These are phyloP conservation scores for Mytilinidion resinicola DNA, from an alignment of 495 filamentous ascomycete genomes.

Conservation along the genomic window DNA sequence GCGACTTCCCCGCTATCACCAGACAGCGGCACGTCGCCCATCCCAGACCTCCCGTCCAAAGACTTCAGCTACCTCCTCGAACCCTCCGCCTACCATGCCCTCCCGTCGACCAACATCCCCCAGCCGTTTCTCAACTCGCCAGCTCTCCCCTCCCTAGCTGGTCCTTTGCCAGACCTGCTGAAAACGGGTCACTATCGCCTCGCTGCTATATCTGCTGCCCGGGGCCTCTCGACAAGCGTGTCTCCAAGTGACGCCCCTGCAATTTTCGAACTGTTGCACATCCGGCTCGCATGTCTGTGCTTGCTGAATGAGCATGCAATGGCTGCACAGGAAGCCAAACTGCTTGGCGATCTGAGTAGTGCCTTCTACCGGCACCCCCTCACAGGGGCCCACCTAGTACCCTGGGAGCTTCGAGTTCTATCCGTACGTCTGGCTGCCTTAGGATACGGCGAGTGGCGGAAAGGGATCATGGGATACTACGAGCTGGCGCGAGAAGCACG, in stretches of 20 bases:
- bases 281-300: slow-evolving; percentile 73
- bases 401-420: slow-evolving; percentile 81
- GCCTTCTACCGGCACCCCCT: slow-evolving; percentile 52
- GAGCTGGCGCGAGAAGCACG: slow-evolving; percentile 76
- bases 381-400: slow-evolving; percentile 51
- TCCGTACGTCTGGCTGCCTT: slow-evolving; percentile 77
- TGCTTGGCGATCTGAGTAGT: slow-evolving; percentile 71
- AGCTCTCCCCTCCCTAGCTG: slow-evolving; percentile 36
- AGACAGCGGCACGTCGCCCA: slow-evolving; percentile 34
- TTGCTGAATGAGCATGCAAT: slow-evolving; percentile 60
- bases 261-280: slow-evolving; percentile 76
- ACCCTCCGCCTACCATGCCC: slow-evolving; percentile 73
- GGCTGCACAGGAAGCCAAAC: slow-evolving; percentile 80
- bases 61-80: slow-evolving; percentile 75
- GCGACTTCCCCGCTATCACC: slow-evolving; percentile 1
- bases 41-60: slow-evolving; percentile 42
- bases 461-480: slow-evolving; percentile 81
- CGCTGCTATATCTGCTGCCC: slow-evolving; percentile 65
- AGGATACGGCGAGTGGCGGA: slow-evolving; percentile 73
- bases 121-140: slow-evolving; percentile 51
- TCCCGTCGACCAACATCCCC: slow-evolving; percentile 55
- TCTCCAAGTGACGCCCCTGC: slow-evolving; percentile 49
- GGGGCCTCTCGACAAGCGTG: slow-evolving; percentile 51
- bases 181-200: slow-evolving; percentile 58
- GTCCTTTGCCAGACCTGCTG: slow-evolving; percentile 51